Evolutionary conservation across 225 moss, liverwort and hornwort species (phyloP), one percentile per base, ranked within the genome.

Genomic region (Marchantia polymorpha): DNA sequence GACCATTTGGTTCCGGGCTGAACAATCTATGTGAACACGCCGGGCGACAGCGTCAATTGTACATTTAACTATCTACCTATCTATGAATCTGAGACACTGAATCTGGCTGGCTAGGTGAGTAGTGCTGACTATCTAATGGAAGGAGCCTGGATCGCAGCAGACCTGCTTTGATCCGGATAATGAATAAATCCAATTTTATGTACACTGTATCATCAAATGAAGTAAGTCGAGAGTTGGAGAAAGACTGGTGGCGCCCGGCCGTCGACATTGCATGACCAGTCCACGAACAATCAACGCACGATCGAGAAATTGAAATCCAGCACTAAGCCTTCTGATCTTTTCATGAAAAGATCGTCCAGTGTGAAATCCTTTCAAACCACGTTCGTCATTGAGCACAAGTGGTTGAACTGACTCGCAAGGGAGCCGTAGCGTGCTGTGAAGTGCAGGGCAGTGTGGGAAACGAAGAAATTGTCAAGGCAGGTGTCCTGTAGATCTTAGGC

Each of bases 141-240:
- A 67, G 61, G n/a, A 8, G 67, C 67, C 29, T 29, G 30, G 67
- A 67, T 67, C 65, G 22, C 39, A 39, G 39, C 39, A 72, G 12
- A 16, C 13, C 26, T 69, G 15, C 6, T 13, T 3, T 46, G 14
- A 69, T 69, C 7, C 31, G 7, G 31, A 12, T 13, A 72, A 72
- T 72, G 47, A 22, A 48, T 72, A 72, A 49, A 72, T 50, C 27
- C 19, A 72, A 20, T 1, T 72, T 47, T 51, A 72, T 72, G 71
- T 72, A 72, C 67, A 67, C 30, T 61, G 22, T 61, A 23, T 61
- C n/a, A 23, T 61, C 61, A 31, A 67, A 30, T 67, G 67, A 67
- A 67, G 67, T 26, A 67, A 72, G 49, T 72, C 10, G 71, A 72
- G 71, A 72, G 29, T 69, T 69, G 30, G 31, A 61, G n/a, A 10